Percentiles rank a stretch among this genome's conserved stretches.
These are phyloP conservation scores for Cryptococcus sp. DNA, from an alignment of 1,284 basidiomycete species.

Conservation along the genomic window DNA sequence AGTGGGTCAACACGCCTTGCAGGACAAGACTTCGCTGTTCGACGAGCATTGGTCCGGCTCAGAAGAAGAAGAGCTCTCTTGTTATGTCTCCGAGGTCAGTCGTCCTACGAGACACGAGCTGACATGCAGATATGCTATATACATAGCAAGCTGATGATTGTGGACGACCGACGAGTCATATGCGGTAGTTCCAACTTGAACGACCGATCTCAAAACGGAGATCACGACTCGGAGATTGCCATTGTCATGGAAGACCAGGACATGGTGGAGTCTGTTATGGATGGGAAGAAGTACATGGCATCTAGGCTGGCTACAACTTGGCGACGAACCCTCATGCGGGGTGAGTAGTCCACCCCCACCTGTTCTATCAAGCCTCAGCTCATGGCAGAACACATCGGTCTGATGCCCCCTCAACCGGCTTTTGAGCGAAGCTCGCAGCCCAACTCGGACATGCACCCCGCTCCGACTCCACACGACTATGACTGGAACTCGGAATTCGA, in stretches of 20 bases:
- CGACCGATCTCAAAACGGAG: conserved; percentile 55
- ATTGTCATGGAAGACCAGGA: conserved; percentile 79
- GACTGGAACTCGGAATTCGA: conserved; percentile 60
- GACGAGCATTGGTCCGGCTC: conserved; percentile 78
- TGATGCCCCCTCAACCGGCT: conserved; percentile 51
- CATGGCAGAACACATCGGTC: conserved; percentile 70
- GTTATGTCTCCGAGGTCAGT: conserved; percentile 72
- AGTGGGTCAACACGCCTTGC: conserved; percentile 73
- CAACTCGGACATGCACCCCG: conserved; percentile 62
- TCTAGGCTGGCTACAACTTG: conserved; percentile 36
- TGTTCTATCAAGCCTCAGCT: not conserved
- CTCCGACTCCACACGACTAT: conserved; percentile 63
- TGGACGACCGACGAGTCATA: conserved; percentile 82
- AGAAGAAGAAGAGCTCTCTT: conserved; percentile 71
- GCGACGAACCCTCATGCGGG: conserved; percentile 41
- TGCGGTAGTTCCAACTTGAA: conserved; percentile 60
- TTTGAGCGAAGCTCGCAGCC: conserved; percentile 50
- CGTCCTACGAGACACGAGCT: conserved; percentile 49
- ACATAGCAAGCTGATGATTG: conserved; percentile 68
- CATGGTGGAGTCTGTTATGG: conserved; percentile 68
- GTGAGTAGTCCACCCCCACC: conserved; percentile 14
- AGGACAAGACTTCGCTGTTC: conserved; percentile 55
- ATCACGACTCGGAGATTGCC: conserved; percentile 90
- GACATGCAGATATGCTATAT: conserved; percentile 38
- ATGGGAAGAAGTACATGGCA: conserved; percentile 56